Evolutionary conservation across 176 grass and related monocot genomes (phyloP).

Genomic region (Miscanthus lutarioriparius): DNA sequence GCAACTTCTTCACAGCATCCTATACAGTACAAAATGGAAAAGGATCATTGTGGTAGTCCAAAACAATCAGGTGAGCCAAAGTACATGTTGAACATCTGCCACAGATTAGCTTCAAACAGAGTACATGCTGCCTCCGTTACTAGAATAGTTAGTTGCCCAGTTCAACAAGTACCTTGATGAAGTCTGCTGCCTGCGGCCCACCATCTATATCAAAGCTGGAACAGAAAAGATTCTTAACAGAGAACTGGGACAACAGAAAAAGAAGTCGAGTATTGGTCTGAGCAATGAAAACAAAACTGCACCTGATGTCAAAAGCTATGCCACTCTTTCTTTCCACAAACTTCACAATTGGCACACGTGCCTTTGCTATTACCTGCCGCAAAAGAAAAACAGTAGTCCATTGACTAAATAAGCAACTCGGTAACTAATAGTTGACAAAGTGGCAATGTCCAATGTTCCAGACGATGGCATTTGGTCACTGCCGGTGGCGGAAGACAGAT

Average conservation of each 20-base stretch:
- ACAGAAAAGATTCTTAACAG: slow-evolving; percentile 29
- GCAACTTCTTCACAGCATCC: slow-evolving; percentile 84
- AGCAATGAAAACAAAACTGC: slow-evolving; percentile 30
- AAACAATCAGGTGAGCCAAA: slow-evolving; percentile 7
- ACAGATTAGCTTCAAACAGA: slow-evolving; percentile 37
- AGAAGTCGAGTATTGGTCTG: not conserved
- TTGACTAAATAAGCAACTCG: slow-evolving; percentile 10
- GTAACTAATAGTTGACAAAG: not conserved
- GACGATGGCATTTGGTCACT: not conserved
- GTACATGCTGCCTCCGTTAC: not conserved
- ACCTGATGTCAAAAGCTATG: slow-evolving; percentile 98
- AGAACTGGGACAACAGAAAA: not conserved
- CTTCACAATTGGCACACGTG: slow-evolving; percentile 96
- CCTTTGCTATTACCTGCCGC: slow-evolving; percentile 95
- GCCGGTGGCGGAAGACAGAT: not conserved
- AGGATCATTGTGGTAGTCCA: not conserved
- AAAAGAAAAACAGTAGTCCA: slow-evolving; percentile 28
- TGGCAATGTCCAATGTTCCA: not conserved
- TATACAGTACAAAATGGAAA: slow-evolving; percentile 42
- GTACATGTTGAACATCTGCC: not conserved
- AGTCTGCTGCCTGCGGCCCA: slow-evolving; percentile 86
- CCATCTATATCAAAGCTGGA: slow-evolving; percentile 94
- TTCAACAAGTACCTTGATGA: slow-evolving; percentile 78
- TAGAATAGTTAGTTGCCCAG: not conserved
- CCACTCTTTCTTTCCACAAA: slow-evolving; percentile 86